Percentiles rank a stretch among this genome's conserved stretches.
Conservation (phyloP, 306 rosid species). For the Adenanthera pavonina region DNA sequence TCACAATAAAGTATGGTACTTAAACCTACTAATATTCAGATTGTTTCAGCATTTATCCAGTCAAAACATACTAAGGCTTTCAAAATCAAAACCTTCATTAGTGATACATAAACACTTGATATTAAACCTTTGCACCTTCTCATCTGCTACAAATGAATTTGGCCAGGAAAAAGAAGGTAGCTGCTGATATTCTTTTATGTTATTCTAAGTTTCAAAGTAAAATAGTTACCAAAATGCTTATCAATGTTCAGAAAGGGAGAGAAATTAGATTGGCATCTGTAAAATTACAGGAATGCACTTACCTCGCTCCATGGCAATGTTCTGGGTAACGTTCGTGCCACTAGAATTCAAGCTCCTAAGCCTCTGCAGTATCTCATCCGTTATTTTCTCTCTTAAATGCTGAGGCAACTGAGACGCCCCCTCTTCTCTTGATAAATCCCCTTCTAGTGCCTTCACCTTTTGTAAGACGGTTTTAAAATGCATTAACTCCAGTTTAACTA, state of each 20-base stretch:
- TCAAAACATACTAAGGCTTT: neutral
- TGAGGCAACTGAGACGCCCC: constrained; percentile 60
- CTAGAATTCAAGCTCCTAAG: constrained; percentile 61
- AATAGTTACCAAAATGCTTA: constrained; percentile 6
- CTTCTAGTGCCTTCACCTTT: constrained; percentile 71
- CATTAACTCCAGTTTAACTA: constrained; percentile 27
- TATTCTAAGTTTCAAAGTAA: neutral
- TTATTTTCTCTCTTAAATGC: constrained; percentile 71
- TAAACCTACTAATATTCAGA: neutral
- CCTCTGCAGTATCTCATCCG: constrained; percentile 67
- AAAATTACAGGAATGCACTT: constrained; percentile 36
- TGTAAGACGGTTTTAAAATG: constrained; percentile 32
- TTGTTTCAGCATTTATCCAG: neutral
- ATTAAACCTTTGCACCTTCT: neutral
- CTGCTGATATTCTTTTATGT: constrained; percentile 1
- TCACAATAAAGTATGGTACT: neutral
- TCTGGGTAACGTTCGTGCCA: constrained; percentile 35
- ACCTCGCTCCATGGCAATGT: constrained; percentile 72
- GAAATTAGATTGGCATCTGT: neutral
- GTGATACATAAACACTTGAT: constrained; percentile 1
- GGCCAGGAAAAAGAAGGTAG: constrained; percentile 21
- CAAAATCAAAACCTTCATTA: neutral
- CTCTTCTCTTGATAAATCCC: constrained; percentile 58
- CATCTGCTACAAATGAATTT: constrained; percentile 20
- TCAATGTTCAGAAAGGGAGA: neutral